Conservation (phyloP, 2,329 filamentous ascomycete genomes). For the Talaromyces sp. region DNA sequence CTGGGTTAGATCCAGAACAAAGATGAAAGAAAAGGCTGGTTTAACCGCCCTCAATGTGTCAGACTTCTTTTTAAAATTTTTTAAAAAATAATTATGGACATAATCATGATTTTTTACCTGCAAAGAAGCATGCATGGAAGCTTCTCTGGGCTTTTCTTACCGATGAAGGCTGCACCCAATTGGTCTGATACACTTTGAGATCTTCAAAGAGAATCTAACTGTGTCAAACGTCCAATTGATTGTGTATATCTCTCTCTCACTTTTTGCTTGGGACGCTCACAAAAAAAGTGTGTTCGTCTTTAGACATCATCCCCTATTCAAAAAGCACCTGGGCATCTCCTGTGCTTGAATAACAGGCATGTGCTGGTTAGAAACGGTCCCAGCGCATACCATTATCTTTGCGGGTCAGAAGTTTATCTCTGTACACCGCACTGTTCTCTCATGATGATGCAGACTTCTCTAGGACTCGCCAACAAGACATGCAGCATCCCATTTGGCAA, state of each 20-base stretch:
- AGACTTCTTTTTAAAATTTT: neutral
- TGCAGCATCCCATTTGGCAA: slow-evolving; percentile 33
- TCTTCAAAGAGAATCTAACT: slow-evolving; percentile 16
- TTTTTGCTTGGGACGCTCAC: neutral
- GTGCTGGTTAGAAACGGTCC: neutral
- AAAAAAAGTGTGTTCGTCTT: no score
- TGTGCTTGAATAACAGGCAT: no score
- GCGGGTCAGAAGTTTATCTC: slow-evolving; percentile 25
- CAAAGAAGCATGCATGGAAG: slow-evolving; percentile 40
- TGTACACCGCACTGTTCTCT: slow-evolving; percentile 15
- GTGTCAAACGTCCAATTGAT: neutral
- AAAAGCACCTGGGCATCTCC: no score
- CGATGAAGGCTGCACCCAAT: neutral
- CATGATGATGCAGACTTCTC: slow-evolving; percentile 12
- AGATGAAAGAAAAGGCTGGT: slow-evolving; percentile 4
- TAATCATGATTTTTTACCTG: slow-evolving; percentile 17
- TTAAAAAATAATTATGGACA: no score
- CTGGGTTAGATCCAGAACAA: slow-evolving; percentile 2
- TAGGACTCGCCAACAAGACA: slow-evolving; percentile 26
- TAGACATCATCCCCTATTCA: no score
- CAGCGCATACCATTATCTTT: slow-evolving; percentile 9
- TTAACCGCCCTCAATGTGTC: slow-evolving; percentile 24
- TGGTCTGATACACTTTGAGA: slow-evolving; percentile 8
- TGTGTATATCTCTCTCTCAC: neutral
- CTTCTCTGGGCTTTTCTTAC: slow-evolving; percentile 25